Evolutionary conservation across 2,329 filamentous ascomycete genomes (phyloP).

Genomic region (Ophiostoma novo-ulmi): DNA sequence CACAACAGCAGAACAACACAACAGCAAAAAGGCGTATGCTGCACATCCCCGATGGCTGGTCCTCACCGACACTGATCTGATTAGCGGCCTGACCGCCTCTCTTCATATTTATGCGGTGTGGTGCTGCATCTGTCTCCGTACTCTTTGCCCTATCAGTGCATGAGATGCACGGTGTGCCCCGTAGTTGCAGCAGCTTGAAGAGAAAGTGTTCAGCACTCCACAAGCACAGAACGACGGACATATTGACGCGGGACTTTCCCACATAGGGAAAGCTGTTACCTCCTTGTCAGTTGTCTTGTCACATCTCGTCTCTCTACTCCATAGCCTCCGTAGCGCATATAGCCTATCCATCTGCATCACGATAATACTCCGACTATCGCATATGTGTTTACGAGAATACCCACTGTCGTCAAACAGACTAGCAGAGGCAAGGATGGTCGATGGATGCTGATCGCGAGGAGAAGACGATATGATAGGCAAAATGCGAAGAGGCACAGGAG

Average conservation of each 20-base stretch:
- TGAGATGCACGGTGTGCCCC: slow-evolving; percentile 9
- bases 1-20: not conserved
- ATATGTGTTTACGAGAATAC: not conserved
- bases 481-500: not conserved
- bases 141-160: not conserved
- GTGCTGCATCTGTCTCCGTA: not conserved
- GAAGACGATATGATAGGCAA: not conserved
- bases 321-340: too few species aligned
- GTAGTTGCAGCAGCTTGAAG: not conserved
- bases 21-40: too few species aligned
- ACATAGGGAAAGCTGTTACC: not conserved
- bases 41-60: not conserved
- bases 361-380: not conserved
- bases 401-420: slow-evolving; percentile 12
- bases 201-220: slow-evolving; percentile 2
- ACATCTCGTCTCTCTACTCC: not conserved
- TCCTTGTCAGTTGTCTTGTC: not conserved
- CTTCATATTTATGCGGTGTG: not conserved
- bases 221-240: not conserved
- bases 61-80: slow-evolving; percentile 11
- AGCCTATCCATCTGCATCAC: not conserved
- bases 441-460: not conserved
- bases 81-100: slow-evolving; percentile 11
- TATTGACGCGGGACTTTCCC: not conserved
- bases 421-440: not conserved